Evolutionary conservation across 768 basidiomycete species (phyloP).

Genomic region (Erythrobasidium yunnanense): DNA sequence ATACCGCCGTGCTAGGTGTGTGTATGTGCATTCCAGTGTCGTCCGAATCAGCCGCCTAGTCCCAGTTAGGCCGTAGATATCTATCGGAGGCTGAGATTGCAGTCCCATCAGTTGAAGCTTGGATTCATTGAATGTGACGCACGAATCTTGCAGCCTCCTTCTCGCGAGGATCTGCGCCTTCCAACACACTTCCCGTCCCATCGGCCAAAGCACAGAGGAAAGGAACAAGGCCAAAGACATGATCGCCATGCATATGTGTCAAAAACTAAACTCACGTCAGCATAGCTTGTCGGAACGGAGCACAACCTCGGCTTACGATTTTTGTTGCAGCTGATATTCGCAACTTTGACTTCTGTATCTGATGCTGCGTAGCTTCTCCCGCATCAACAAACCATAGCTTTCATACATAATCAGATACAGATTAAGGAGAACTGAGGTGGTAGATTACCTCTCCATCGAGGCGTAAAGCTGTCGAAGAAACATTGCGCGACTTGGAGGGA

Average conservation of each 20-base stretch:
- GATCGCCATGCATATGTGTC: conserved; percentile 81
- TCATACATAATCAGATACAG: background rate
- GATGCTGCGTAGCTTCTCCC: conserved; percentile 36
- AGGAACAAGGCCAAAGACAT: conserved; percentile 62
- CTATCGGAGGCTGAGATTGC: background rate
- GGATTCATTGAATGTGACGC: background rate
- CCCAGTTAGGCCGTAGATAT: conserved; percentile 71
- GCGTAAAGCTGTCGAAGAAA: conserved; percentile 30
- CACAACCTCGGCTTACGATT: conserved; percentile 41
- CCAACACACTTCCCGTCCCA: conserved; percentile 41
- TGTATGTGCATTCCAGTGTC: conserved; percentile 58
- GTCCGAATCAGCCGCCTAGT: conserved; percentile 63
- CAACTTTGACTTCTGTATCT: conserved; percentile 38
- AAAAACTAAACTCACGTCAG: no score
- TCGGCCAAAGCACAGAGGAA: conserved; percentile 59
- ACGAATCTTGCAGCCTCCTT: conserved; percentile 36
- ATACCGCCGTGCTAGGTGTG: conserved; percentile 53
- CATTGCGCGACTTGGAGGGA: conserved; percentile 32
- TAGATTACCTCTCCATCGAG: conserved; percentile 30
- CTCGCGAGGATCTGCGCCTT: conserved; percentile 40
- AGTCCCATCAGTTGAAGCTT: background rate
- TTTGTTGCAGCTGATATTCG: conserved; percentile 58
- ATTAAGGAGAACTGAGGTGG: background rate
- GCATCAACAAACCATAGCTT: conserved; percentile 34
- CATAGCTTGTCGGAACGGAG: no score